phyloP scores from a whole-genome alignment of 306 rosid genomes.

The apple (Malus domestica) region DNA sequence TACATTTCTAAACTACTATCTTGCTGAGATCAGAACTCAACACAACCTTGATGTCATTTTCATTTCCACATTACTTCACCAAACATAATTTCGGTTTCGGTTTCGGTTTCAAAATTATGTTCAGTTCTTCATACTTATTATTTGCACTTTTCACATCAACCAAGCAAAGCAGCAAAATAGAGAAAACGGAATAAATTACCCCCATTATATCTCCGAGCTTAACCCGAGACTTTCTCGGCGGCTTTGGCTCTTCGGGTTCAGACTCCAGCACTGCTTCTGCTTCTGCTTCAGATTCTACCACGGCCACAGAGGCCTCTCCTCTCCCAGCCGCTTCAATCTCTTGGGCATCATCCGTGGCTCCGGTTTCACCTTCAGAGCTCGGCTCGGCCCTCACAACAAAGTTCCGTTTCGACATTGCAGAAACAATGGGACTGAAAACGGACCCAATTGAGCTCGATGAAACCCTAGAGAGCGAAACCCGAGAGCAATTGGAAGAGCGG shows the following conservation, averaged over 20 bases:
- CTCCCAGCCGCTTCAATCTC: constrained; percentile 8
- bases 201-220: constrained; percentile 98
- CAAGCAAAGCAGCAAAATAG: background rate
- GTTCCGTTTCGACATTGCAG: constrained; percentile 17
- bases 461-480: constrained; percentile 30
- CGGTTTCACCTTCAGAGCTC: constrained; percentile 27
- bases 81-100: background rate
- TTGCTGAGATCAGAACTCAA: background rate
- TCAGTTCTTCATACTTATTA: background rate
- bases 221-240: constrained; percentile 57
- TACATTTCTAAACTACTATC: background rate
- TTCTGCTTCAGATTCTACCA: constrained; percentile 14
- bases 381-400: constrained; percentile 58
- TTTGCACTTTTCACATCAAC: background rate
- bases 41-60: background rate
- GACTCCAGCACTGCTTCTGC: constrained; percentile 25
- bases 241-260: constrained; percentile 41
- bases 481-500: constrained; percentile 19
- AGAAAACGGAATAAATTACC: constrained; percentile 35
- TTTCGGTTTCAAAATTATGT: too few relatives aligned
- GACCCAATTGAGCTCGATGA: constrained; percentile 36
- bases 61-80: background rate
- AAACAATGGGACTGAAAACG: constrained; percentile 34
- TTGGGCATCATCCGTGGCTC: background rate
- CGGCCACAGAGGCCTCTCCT: constrained; percentile 34